These are phyloP conservation scores for Penicillium sp. DNA, from an alignment of 2,329 filamentous ascomycete genomes.

Conservation along the genomic window DNA sequence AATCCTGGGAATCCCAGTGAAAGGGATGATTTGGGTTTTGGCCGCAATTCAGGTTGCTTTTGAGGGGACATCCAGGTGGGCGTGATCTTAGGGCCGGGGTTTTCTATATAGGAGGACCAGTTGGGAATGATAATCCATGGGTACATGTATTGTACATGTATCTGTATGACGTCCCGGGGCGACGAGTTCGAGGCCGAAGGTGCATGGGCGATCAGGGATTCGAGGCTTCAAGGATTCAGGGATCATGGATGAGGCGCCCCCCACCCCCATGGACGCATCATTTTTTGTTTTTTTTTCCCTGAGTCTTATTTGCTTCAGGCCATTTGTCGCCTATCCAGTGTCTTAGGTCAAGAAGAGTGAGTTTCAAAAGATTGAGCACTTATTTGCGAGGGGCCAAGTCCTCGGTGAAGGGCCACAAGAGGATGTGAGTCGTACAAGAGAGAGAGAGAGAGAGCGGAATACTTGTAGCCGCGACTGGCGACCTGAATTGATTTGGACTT, in stretches of 20 bases:
- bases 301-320: neutral
- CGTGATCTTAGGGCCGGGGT: neutral
- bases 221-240: slow-evolving; percentile 10
- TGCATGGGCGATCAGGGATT: slow-evolving; percentile 16
- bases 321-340: neutral
- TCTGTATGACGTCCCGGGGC: neutral
- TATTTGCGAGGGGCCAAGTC: neutral
- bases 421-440: neutral
- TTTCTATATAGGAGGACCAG: neutral
- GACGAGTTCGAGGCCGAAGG: slow-evolving; percentile 14
- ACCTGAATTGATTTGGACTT: slow-evolving; percentile 1
- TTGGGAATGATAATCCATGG: neutral
- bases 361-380: neutral
- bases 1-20: neutral
- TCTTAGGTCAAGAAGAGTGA: no score
- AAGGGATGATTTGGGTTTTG: slow-evolving; percentile 2
- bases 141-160: neutral
- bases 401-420: neutral
- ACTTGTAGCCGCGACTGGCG: slow-evolving; percentile 25
- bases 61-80: neutral
- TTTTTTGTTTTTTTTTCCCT: neutral
- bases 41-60: neutral
- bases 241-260: slow-evolving; percentile 16
- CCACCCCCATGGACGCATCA: slow-evolving; percentile 13
- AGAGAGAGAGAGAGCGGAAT: neutral